phyloP scores from a whole-genome alignment of 2,329 filamentous ascomycete species.

The Sporothrix mexicana region DNA sequence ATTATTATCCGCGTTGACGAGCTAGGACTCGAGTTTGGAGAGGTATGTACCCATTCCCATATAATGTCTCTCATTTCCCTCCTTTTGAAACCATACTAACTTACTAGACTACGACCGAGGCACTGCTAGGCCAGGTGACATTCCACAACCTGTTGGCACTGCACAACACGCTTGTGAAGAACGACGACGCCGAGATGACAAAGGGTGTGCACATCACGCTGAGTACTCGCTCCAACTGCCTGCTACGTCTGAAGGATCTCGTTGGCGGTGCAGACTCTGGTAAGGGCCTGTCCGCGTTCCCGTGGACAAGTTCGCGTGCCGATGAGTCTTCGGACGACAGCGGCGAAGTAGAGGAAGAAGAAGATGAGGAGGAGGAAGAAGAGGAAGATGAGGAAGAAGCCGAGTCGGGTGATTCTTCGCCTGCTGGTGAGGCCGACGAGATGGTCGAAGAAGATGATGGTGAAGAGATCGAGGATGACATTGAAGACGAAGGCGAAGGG shows the following conservation, averaged over 20 bases:
- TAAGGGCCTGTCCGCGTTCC: constrained; percentile 37
- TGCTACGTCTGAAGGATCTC: constrained; percentile 38
- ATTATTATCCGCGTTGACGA: constrained; percentile 59
- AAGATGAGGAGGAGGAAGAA: no score
- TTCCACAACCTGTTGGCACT: constrained; percentile 39
- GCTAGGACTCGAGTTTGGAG: constrained; percentile 59
- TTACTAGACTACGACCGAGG: constrained; percentile 38
- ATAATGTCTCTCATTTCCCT: no score
- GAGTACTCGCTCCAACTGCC: constrained; percentile 38
- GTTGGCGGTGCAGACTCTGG: constrained; percentile 38
- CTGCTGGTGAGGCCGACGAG: constrained; percentile 29
- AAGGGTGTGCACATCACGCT: constrained; percentile 37
- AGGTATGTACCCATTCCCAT: constrained; percentile 53
- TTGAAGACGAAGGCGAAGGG: constrained; percentile 23
- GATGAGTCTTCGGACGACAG: constrained; percentile 36
- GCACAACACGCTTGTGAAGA: constrained; percentile 38
- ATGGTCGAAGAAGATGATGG: constrained; percentile 36
- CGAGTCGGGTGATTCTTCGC: constrained; percentile 34
- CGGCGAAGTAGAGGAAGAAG: constrained; percentile 28
- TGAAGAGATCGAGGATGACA: constrained; percentile 28
- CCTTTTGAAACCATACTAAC: no score
- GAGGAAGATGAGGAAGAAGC: constrained; percentile 14
- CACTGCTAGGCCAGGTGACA: constrained; percentile 38
- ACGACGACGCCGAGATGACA: constrained; percentile 33
- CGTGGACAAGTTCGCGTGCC: neutral